These are phyloP conservation scores for Calycina herbarum DNA, from an alignment of 2,329 filamentous ascomycete genomes.

Conservation along the genomic window DNA sequence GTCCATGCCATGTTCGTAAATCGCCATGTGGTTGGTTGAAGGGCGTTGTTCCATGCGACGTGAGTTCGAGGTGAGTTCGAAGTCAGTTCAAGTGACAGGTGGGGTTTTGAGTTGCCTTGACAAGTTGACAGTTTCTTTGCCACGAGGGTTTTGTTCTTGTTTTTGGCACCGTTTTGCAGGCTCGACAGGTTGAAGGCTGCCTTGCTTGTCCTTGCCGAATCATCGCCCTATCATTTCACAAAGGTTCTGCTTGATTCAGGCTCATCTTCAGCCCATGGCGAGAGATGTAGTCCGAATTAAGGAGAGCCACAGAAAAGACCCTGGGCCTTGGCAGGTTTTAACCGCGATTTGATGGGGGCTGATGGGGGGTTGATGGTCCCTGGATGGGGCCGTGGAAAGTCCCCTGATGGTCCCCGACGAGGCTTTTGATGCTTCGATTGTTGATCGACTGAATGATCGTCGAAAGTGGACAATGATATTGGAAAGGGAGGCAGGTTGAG, in stretches of 20 bases:
- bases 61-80: neutral
- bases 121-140: neutral
- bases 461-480: constrained; percentile 5
- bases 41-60: constrained; percentile 1
- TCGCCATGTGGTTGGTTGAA: neutral
- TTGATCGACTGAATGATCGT: constrained; percentile 19
- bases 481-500: constrained; percentile 4
- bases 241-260: constrained; percentile 9
- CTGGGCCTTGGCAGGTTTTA: constrained; percentile 15
- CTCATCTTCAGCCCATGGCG: constrained; percentile 13
- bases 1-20: constrained; percentile 7
- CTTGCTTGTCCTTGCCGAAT: neutral
- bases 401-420: constrained; percentile 8
- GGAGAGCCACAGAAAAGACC: constrained; percentile 15
- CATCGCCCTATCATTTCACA: neutral
- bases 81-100: constrained; percentile 9
- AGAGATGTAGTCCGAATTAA: constrained; percentile 18
- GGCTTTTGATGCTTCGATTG: constrained; percentile 20
- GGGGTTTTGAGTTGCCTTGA: neutral
- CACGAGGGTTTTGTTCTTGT: neutral
- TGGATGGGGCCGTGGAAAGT: neutral
- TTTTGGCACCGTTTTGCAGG: neutral
- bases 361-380: constrained; percentile 1
- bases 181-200: neutral
- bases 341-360: constrained; percentile 10